Percentiles rank a stretch among this genome's conserved stretches.
These are phyloP conservation scores for Trichoderma aggressivum DNA, from an alignment of 2,329 filamentous ascomycete genomes.

Conservation along the genomic window DNA sequence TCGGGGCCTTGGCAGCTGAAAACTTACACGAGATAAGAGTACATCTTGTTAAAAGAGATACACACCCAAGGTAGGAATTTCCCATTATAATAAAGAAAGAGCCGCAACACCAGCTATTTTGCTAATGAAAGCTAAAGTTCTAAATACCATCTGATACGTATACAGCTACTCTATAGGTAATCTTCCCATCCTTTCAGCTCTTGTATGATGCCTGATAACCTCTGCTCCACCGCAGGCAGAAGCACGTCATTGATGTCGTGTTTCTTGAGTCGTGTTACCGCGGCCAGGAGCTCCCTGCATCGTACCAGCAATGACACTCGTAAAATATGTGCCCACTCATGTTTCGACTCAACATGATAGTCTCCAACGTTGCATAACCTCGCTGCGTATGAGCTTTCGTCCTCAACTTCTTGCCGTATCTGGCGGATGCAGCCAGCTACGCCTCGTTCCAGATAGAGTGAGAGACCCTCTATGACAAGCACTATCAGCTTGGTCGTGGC, in stretches of 20 bases:
- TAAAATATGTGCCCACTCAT: conserved; percentile 8
- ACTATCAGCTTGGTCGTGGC: conserved; percentile 5
- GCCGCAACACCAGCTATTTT: background rate
- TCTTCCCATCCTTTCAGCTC: conserved; percentile 11
- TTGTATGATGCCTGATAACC: background rate
- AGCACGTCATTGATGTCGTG: background rate
- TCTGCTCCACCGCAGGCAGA: background rate
- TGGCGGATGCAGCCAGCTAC: background rate
- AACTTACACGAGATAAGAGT: background rate
- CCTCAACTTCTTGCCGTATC: background rate
- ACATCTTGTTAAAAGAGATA: background rate
- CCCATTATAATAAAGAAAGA: background rate
- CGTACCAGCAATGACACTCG: background rate
- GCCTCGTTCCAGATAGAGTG: background rate
- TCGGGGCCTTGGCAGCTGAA: background rate
- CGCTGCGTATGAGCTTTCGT: background rate
- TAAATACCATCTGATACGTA: background rate
- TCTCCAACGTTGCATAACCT: background rate
- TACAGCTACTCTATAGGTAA: background rate
- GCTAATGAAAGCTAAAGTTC: background rate
- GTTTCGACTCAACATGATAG: conserved; percentile 5
- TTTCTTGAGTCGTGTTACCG: background rate
- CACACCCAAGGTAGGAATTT: background rate
- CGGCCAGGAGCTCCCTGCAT: conserved; percentile 6
- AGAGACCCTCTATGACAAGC: background rate